phyloP scores from a whole-genome alignment of 208 protist species.

The Tritrichomonas foetus region DNA sequence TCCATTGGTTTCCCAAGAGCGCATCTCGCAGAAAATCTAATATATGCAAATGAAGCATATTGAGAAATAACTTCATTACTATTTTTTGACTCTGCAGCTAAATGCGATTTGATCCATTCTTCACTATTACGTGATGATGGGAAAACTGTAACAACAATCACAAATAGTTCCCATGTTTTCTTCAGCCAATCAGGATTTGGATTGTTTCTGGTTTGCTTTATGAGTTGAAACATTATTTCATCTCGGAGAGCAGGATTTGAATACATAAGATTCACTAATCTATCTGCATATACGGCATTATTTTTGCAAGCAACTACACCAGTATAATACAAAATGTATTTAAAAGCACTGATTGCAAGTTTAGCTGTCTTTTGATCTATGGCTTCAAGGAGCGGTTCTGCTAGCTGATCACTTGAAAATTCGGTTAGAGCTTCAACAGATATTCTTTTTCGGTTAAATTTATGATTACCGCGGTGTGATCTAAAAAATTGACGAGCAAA shows the following conservation, averaged over 20 bases:
- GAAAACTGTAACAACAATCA: constrained; percentile 21
- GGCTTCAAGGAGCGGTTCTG: not conserved
- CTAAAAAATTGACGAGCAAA: not conserved
- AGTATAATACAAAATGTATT: not conserved
- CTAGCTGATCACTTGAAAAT: not conserved
- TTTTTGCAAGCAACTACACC: not conserved
- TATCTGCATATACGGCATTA: not conserved
- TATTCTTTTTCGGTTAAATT: not conserved
- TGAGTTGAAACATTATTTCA: not conserved
- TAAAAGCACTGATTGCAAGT: not conserved
- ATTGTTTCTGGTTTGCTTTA: not conserved
- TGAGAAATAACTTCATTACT: not conserved
- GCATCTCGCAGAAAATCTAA: not conserved
- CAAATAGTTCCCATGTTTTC: not conserved
- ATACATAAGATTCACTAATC: not conserved
- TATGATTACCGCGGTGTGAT: not conserved
- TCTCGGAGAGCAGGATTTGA: not conserved
- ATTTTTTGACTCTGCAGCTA: not conserved
- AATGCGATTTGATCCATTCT: not conserved
- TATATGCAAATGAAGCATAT: not conserved
- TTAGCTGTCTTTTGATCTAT: not conserved
- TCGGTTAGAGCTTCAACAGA: not conserved
- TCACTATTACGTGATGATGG: not conserved
- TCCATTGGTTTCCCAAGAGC: not conserved
- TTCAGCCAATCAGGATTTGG: not conserved